Evolutionary conservation across 1,284 basidiomycete species (phyloP).

Genomic region (Austropuccinia psidii): DNA sequence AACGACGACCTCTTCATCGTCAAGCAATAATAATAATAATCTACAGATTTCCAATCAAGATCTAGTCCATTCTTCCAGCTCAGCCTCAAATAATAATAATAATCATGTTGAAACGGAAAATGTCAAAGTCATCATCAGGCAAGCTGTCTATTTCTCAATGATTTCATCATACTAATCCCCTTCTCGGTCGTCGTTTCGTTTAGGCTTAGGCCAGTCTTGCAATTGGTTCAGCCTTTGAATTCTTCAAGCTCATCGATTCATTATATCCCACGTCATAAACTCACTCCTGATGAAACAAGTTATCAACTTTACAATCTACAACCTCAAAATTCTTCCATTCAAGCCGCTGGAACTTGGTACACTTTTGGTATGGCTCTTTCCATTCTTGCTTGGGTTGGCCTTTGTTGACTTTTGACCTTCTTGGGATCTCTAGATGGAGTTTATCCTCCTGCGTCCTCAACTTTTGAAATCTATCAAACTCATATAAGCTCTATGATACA

Average conservation of each 20-base stretch:
- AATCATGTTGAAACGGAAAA: too few relatives aligned
- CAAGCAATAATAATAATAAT: too few relatives aligned
- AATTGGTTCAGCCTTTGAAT: constrained; percentile 2
- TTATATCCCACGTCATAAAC: neutral
- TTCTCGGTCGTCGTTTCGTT: too few relatives aligned
- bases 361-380: constrained; percentile 24
- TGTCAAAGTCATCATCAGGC: too few relatives aligned
- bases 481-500: constrained; percentile 51
- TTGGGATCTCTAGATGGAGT: neutral
- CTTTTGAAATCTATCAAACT: constrained; percentile 14
- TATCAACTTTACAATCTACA: constrained; percentile 1
- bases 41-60: too few relatives aligned
- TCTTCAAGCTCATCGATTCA: neutral
- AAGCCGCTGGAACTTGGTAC: constrained; percentile 19
- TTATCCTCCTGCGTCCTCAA: constrained; percentile 4
- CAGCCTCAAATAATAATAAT: too few relatives aligned
- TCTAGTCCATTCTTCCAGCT: too few relatives aligned
- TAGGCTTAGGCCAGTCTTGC: constrained; percentile 10
- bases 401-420: too few relatives aligned
- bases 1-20: too few relatives aligned
- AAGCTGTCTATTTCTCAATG: too few relatives aligned
- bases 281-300: neutral
- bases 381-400: too few relatives aligned
- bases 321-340: constrained; percentile 13
- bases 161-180: too few relatives aligned